Evolutionary conservation across 768 basidiomycete genomes (phyloP), one percentile per base, ranked within the genome.

Genomic region (Hericium coralloides): DNA sequence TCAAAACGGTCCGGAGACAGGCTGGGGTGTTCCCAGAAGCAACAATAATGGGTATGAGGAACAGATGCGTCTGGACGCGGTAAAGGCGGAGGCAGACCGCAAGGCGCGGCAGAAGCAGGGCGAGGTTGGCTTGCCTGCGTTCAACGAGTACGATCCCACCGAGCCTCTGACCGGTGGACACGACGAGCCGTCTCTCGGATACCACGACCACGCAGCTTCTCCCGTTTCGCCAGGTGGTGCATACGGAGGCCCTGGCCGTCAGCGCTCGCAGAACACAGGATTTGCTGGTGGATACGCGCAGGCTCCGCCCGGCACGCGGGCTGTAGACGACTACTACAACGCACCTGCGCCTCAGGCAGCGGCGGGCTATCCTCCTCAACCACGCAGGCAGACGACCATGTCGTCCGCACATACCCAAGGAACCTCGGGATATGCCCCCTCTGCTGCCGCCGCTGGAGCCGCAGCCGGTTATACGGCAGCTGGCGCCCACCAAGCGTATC

Each of bases 1-100:
- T 52, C 60, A 38, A 15, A 58, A 49, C 20, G 31, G 31, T 9
- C 10, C 31, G 31, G 31, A 31, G 31, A 31, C 31, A 8, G 31
- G 31, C 31, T 31, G 31, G 31, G 67, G 71, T 12, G 49, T 49
- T 51, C 37, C 26, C 6, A 59, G 56, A 36, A 59, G 69, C 38
- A 52, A 60, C 22, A 59, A 66, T 4, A 65, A 62, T 23, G 60
- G 71, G 15, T 79, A 82, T 62, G 73, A 76, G 2, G 87, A 92
- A 1, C 82, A 81, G 66, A 72, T 90, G 77, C 86, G 88, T 26
- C 71, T 93, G 57, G 89, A 91, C 60, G 90, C 90, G 15, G 83
- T 93, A 63, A 91, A 90, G 65, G 90, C 91, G 9, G 91, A 92
- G 66, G 85, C 81, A 6, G 90, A 93, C 63, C 80, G 91, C 59